Evolutionary conservation across 2,329 filamentous ascomycete species (phyloP).

Genomic region (Diaporthe eres): DNA sequence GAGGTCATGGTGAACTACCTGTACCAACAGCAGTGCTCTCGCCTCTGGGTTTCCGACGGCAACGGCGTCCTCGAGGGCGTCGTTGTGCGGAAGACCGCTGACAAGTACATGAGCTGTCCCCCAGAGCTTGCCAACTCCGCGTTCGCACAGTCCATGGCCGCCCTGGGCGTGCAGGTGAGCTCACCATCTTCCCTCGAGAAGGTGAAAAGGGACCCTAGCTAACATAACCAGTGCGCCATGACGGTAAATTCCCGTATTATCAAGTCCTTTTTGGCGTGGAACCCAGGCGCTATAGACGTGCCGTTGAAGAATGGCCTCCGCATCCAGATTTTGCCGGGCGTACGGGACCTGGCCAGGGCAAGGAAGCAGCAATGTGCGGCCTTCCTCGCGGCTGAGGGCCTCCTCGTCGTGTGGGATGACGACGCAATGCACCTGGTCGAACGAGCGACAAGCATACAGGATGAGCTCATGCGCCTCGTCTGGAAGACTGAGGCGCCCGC

Average conservation of each 20-base stretch:
- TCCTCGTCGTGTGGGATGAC: slow-evolving; percentile 87
- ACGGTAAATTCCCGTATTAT: slow-evolving; percentile 86
- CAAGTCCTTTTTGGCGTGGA: slow-evolving; percentile 82
- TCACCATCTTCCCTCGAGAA: background rate
- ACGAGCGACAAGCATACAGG: slow-evolving; percentile 80
- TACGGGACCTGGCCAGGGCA: slow-evolving; percentile 78
- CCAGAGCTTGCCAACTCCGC: slow-evolving; percentile 72
- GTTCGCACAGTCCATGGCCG: slow-evolving; percentile 75
- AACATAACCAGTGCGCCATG: slow-evolving; percentile 74
- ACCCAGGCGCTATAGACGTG: slow-evolving; percentile 80
- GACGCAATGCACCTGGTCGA: slow-evolving; percentile 79
- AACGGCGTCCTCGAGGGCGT: slow-evolving; percentile 80
- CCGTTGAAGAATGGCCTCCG: slow-evolving; percentile 83
- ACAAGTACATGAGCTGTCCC: slow-evolving; percentile 81
- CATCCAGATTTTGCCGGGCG: slow-evolving; percentile 80
- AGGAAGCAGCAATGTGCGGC: slow-evolving; percentile 86
- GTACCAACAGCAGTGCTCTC: slow-evolving; percentile 83
- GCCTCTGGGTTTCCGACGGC: slow-evolving; percentile 80
- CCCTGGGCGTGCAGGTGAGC: slow-evolving; percentile 79
- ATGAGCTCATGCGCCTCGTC: slow-evolving; percentile 82
- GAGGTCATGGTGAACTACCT: slow-evolving; percentile 89
- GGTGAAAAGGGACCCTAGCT: background rate
- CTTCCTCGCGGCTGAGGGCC: slow-evolving; percentile 78
- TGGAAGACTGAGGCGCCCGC: slow-evolving; percentile 73
- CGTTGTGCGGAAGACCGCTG: slow-evolving; percentile 76